A percentile compares a stretch with the other conserved stretches of the same genome.
Conservation (phyloP, 352 stramenopile species). For the Phytophthora rubi region DNA sequence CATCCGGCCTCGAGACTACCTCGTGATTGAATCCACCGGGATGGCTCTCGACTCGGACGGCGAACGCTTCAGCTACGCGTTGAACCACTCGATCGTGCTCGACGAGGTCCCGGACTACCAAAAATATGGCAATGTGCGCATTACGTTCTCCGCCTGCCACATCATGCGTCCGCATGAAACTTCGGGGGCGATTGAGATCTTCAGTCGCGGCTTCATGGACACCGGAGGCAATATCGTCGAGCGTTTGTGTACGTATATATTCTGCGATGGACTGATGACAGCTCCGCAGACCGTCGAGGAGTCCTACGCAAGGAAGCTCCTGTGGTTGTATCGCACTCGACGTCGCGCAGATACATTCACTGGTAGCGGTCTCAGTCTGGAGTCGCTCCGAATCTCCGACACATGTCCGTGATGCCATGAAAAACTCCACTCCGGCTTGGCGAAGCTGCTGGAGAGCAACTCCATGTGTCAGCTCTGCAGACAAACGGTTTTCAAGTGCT, state of each 20-base stretch:
- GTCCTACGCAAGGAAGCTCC: constrained; percentile 61
- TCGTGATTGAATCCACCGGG: constrained; percentile 55
- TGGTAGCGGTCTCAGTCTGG: not conserved
- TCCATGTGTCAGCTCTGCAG: constrained; percentile 40
- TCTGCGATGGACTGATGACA: constrained; percentile 44
- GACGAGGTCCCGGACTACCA: constrained; percentile 38
- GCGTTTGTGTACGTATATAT: constrained; percentile 34
- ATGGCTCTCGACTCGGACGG: constrained; percentile 44
- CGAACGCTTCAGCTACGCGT: constrained; percentile 35
- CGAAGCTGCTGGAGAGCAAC: constrained; percentile 33
- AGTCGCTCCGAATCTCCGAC: constrained; percentile 18
- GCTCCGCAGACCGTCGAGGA: constrained; percentile 48
- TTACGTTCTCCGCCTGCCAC: constrained; percentile 43
- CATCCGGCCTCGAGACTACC: constrained; percentile 56
- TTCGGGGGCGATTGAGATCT: constrained; percentile 45
- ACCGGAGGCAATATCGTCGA: constrained; percentile 29
- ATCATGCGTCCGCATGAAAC: constrained; percentile 37
- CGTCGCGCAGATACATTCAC: constrained; percentile 5
- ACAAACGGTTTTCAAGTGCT: constrained; percentile 50
- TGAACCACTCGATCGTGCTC: constrained; percentile 46
- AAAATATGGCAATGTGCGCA: constrained; percentile 31
- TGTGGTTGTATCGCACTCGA: constrained; percentile 31
- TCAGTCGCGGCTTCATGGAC: constrained; percentile 47
- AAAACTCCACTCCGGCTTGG: constrained; percentile 28
- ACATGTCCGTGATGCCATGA: constrained; percentile 38